Conservation (phyloP, 768 basidiomycete species). For the Mrakia frigida region DNA sequence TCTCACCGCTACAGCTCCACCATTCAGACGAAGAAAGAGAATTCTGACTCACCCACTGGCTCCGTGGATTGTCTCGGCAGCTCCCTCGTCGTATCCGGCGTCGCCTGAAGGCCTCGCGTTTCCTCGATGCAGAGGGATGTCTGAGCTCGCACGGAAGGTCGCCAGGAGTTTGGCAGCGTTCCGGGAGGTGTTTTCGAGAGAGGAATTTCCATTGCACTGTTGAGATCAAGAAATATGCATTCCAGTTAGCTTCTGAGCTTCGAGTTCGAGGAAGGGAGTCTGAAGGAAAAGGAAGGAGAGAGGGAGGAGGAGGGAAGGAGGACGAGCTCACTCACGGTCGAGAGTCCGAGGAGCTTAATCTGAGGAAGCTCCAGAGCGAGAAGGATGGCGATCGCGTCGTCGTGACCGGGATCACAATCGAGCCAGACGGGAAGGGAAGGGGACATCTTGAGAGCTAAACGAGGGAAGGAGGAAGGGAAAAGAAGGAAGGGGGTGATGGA, state of each 20-base stretch:
- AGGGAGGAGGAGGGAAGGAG: not conserved
- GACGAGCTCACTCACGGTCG: conserved; percentile 56
- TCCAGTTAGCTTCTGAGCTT: not conserved
- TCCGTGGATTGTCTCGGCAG: conserved; percentile 29
- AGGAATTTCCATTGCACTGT: conserved; percentile 76
- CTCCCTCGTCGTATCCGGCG: conserved; percentile 24
- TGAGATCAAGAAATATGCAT: not conserved
- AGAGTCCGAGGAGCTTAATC: conserved; percentile 71
- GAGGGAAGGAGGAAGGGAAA: not conserved
- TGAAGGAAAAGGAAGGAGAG: not conserved
- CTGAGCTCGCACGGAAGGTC: not conserved
- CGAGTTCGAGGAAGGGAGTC: not conserved
- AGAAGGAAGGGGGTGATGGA: not conserved
- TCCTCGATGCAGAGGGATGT: conserved; percentile 24
- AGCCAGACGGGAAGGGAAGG: conserved; percentile 51
- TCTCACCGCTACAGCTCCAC: not conserved
- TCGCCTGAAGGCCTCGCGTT: not conserved
- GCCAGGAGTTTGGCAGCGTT: conserved; percentile 57
- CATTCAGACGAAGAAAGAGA: not conserved
- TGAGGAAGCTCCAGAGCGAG: conserved; percentile 54
- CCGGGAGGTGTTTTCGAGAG: conserved; percentile 53
- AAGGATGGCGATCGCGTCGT: conserved; percentile 79
- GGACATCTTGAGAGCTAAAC: not conserved
- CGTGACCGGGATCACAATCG: conserved; percentile 73
- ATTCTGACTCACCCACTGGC: conserved; percentile 15